Evolutionary conservation across 257 asterid species (phyloP), one percentile per base, ranked within the genome.

Genomic region (Solanum arcanum): DNA sequence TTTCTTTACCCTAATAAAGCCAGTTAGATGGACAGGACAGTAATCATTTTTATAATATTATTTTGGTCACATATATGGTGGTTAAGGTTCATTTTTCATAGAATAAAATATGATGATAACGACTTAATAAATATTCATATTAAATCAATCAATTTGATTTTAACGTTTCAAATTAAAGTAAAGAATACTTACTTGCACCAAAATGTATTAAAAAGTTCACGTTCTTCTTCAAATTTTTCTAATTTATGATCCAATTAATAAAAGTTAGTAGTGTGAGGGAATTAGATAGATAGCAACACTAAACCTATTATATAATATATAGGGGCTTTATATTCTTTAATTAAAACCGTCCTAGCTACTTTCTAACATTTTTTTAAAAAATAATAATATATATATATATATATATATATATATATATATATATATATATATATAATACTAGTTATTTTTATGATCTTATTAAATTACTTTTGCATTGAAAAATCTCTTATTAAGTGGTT

Each of bases 381-480:
- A 29, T 29, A 29, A 29, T 29, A 29, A 29, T 29, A 2, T 29
- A 2, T 29, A 29, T 29, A 29, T 29, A 29, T 29, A 29, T 29
- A n/a, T n/a, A n/a, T 27, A 27, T 27, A 29, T 29, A 29, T 29
- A 29, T 29, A 29, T 29, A 2, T 29, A 62, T 9, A 10, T 35
- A 1, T 6, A 52, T 6, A 9, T 23, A 23, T 56, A 9, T 0
- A 0, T 23, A 9, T 0, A 15, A 25, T 23, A 4, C n/a, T 62
- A 23, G 29, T 23, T 2, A 23, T 23, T 11, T 9, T 10, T 23
- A 62, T 20, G 64, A 0, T 11, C 0, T 6, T 5, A 56, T 20
- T 56, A 56, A 56, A 56, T 56, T 2, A 56, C 5, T 20, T 56
- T 18, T 23, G 0, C 1, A 62, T 0, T 0, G 7, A 23, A 21